Evolutionary conservation across 139 green algal genomes (phyloP), one percentile per base, ranked within the genome.

Genomic region (Zygnema cylindricum): DNA sequence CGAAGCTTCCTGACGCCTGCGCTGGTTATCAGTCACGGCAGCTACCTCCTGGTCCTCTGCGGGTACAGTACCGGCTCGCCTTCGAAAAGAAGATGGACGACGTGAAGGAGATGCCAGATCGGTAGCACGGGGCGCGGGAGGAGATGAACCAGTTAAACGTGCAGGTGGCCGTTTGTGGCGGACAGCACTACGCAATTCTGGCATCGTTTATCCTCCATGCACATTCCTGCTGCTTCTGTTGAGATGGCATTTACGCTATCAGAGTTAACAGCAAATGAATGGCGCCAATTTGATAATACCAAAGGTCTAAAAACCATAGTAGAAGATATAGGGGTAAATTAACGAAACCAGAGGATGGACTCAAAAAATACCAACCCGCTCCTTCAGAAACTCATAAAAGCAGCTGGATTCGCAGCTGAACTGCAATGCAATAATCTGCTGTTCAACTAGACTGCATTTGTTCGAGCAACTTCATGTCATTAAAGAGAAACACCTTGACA

Each of bases 161-260:
- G 33, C 77, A 84, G 81, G 55, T 82, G 41, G 84, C 63, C 84
- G 87, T 33, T 49, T 89, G 3, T 69, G 63, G n/a, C 85, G 81
- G 39, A 39, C 79, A 35, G 42, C 25, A 23, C 85, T 90, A 33
- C 85, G 85, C 85, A 90, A 78, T 54, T 90, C 81, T 81, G 85
- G 85, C 85, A 90, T 90, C n/a, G n/a, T 90, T 89, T 63, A 63
- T 63, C 43, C 35, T 81, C 81, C 81, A 89, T 88, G 84, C 84
- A 88, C 84, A 87, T 63, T 16, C 49, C 49, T 7, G 49, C 49
- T 63, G 49, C 49, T 63, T 79, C 36, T 79, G 71, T 79, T 63
- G 49, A 16, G 49, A 25, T 7, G 49, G 49, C 49, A 63, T 63
- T 63, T 63, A 63, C 49, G 49, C 49, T 63, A 25, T 63, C 49